These are phyloP conservation scores for Pseudoneurospora amorphoporcata DNA, from an alignment of 495 filamentous ascomycete species.

Conservation along the genomic window DNA sequence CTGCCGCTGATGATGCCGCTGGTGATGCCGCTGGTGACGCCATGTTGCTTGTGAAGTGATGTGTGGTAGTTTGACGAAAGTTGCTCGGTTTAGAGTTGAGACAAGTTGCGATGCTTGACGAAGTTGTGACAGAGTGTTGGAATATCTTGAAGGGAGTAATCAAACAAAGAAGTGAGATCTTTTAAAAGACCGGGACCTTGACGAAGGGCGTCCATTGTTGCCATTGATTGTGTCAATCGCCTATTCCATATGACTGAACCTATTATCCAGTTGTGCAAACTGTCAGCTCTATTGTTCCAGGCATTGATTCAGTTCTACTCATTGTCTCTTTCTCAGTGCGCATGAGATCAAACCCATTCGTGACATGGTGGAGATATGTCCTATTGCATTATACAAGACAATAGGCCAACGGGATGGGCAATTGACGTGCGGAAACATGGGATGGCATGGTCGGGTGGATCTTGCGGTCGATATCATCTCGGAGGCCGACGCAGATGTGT, in stretches of 20 bases:
- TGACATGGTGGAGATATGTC: background rate
- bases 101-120: background rate
- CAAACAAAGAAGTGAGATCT: background rate
- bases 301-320: background rate
- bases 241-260: background rate
- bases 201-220: background rate
- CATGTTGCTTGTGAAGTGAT: background rate
- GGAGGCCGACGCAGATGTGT: background rate
- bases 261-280: background rate
- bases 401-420: background rate
- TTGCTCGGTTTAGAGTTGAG: background rate
- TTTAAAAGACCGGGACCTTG: too few relatives aligned
- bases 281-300: background rate
- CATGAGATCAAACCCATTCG: background rate
- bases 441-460: background rate
- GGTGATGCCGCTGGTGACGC: background rate
- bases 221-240: background rate
- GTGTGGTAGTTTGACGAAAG: background rate
- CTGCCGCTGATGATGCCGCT: too few relatives aligned
- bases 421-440: background rate
- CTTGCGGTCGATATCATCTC: background rate
- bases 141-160: too few relatives aligned
- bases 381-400: background rate
- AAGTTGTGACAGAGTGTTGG: background rate
- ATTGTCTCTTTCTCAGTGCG: background rate